Evolutionary conservation across 257 asterid species (phyloP).

Genomic region (Solanum pimpinellifolium): DNA sequence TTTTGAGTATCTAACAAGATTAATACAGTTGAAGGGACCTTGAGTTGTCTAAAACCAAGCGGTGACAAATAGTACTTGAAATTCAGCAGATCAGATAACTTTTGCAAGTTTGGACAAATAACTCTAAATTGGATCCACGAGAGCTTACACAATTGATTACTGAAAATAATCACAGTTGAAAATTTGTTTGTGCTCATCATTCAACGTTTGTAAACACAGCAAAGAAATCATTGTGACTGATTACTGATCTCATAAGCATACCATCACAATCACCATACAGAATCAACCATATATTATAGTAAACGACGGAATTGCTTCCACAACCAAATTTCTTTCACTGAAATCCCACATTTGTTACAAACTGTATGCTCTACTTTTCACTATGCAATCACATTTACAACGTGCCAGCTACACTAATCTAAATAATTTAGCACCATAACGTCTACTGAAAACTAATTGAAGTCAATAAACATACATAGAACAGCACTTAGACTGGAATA

Average conservation of each 20-base stretch:
- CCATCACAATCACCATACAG: neutral
- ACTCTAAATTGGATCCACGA: neutral
- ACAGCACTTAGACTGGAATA: conserved; percentile 12
- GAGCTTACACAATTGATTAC: neutral
- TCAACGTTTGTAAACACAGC: neutral
- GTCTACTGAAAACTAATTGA: neutral
- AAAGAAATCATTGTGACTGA: neutral
- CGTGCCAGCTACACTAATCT: neutral
- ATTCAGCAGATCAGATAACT: neutral
- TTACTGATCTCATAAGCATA: neutral
- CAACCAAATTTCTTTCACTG: neutral
- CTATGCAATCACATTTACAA: neutral
- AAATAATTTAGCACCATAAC: neutral
- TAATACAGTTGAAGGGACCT: neutral
- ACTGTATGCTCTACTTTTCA: neutral
- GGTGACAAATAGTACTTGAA: neutral
- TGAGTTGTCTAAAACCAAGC: neutral
- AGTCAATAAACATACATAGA: neutral
- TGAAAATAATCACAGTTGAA: neutral
- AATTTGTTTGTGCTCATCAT: neutral
- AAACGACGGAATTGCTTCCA: neutral
- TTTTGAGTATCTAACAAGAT: neutral
- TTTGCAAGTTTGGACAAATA: neutral
- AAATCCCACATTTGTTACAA: neutral
- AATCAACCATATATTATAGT: neutral